These are phyloP conservation scores for Ceratobasidium papillatum DNA, from an alignment of 1,284 basidiomycete species.

Conservation along the genomic window DNA sequence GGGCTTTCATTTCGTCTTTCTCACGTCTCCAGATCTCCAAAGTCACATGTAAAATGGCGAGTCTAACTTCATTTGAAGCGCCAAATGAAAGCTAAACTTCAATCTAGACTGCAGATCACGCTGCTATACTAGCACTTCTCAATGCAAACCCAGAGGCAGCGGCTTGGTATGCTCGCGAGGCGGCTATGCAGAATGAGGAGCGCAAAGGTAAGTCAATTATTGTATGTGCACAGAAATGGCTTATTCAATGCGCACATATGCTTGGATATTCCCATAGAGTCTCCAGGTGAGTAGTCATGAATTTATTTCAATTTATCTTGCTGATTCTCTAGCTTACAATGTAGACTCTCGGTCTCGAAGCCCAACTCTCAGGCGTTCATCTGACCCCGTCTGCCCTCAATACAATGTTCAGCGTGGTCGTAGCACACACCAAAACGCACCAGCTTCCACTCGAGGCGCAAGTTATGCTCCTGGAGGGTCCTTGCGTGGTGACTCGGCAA, in stretches of 20 bases:
- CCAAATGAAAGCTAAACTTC: too few species aligned
- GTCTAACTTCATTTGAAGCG: too few species aligned
- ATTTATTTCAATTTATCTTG: background rate
- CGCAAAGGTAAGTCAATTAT: background rate
- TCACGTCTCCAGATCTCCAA: background rate
- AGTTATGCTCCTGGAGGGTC: background rate
- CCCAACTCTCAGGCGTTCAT: constrained; percentile 8
- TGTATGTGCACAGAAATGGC: background rate
- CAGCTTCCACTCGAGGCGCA: background rate
- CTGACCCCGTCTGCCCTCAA: background rate
- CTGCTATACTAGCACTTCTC: too few species aligned
- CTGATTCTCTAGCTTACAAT: background rate
- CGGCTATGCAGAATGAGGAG: too few species aligned
- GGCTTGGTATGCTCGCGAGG: too few species aligned
- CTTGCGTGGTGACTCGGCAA: background rate
- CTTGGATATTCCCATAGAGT: background rate
- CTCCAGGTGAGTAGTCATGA: background rate
- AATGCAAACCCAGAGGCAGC: too few species aligned
- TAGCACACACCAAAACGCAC: background rate
- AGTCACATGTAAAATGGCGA: too few species aligned
- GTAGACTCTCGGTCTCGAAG: background rate
- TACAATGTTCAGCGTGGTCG: background rate
- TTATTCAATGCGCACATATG: too few species aligned
- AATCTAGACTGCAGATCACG: background rate
- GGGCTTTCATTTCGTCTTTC: background rate